Conservation (phyloP, 2,329 filamentous ascomycete genomes). For the Alternaria triticimaculans region DNA sequence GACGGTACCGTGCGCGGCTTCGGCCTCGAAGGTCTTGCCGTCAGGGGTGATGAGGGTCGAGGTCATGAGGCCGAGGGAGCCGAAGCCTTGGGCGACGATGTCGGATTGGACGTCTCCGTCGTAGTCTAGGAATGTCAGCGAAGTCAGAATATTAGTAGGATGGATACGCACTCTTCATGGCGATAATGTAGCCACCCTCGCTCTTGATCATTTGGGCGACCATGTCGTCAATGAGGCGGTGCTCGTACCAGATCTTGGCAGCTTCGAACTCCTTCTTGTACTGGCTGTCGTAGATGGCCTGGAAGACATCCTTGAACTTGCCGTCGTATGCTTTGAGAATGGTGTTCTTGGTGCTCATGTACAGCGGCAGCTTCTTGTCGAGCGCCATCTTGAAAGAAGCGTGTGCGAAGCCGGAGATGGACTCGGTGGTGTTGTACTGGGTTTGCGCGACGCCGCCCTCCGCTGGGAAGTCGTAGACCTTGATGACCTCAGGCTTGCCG, state of each 20-base stretch:
- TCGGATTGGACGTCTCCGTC: constrained; percentile 99
- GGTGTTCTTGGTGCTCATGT: constrained; percentile 99
- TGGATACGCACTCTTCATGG: constrained; percentile 79
- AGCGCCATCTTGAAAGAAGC: constrained; percentile 96
- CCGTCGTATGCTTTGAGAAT: constrained; percentile 99
- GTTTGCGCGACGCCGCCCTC: constrained; percentile 89
- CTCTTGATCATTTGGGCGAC: constrained; percentile 99
- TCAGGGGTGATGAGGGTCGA: constrained; percentile 96
- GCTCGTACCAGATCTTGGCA: constrained; percentile 98
- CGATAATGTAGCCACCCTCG: constrained; percentile 94
- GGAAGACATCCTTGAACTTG: constrained; percentile 99
- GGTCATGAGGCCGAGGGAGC: constrained; percentile 97
- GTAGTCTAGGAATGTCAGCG: constrained; percentile 71
- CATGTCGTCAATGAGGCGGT: constrained; percentile 99
- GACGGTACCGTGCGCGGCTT: constrained; percentile 97
- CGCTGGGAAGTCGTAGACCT: constrained; percentile 88
- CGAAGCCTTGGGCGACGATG: constrained; percentile 97
- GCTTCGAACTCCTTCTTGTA: constrained; percentile 91
- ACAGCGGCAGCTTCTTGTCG: constrained; percentile 86
- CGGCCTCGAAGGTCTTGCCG: constrained; percentile 95
- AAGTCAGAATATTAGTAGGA: background rate
- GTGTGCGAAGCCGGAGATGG: constrained; percentile 92
- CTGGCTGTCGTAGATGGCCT: constrained; percentile 87
- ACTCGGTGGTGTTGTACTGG: constrained; percentile 98
- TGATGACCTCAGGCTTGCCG: constrained; percentile 80